Conservation (phyloP, 345 rosid genomes). For the Populus nigra region DNA sequence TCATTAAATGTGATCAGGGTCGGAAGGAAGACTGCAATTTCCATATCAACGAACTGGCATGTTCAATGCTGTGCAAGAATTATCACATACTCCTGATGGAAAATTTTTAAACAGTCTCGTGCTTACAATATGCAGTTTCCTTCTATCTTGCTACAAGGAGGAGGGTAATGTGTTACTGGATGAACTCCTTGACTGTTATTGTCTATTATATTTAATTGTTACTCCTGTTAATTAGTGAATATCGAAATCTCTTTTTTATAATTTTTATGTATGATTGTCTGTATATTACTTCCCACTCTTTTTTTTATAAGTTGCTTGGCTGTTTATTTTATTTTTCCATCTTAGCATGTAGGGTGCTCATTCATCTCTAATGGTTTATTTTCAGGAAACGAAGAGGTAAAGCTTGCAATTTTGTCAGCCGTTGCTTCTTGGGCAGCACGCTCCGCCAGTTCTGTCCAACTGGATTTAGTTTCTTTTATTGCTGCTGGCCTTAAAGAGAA, state of each 20-base stretch:
- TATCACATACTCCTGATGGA: constrained; percentile 81
- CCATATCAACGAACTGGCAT: constrained; percentile 91
- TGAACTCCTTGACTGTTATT: background rate
- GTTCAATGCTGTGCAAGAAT: constrained; percentile 74
- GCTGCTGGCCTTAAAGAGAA: constrained; percentile 91
- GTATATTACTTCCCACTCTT: background rate
- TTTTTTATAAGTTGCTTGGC: background rate
- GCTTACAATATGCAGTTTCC: constrained; percentile 51
- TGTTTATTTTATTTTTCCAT: background rate
- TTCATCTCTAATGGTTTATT: constrained; percentile 2
- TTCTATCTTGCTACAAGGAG: constrained; percentile 66
- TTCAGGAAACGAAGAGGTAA: constrained; percentile 91
- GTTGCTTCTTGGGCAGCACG: constrained; percentile 73
- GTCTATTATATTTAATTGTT: background rate
- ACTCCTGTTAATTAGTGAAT: constrained; percentile 8
- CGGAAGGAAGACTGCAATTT: constrained; percentile 90
- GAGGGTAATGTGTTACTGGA: constrained; percentile 56
- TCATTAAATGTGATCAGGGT: constrained; percentile 50
- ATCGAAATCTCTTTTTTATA: no score
- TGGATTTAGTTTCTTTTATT: constrained; percentile 66
- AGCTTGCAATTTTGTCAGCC: constrained; percentile 70
- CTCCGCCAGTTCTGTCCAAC: constrained; percentile 58
- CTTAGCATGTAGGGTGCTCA: background rate
- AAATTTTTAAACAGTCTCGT: constrained; percentile 68
- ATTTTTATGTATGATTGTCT: background rate